Evolutionary conservation across 345 rosid genomes (phyloP), one percentile per base, ranked within the genome.

Genomic region (Nephelium lappaceum): DNA sequence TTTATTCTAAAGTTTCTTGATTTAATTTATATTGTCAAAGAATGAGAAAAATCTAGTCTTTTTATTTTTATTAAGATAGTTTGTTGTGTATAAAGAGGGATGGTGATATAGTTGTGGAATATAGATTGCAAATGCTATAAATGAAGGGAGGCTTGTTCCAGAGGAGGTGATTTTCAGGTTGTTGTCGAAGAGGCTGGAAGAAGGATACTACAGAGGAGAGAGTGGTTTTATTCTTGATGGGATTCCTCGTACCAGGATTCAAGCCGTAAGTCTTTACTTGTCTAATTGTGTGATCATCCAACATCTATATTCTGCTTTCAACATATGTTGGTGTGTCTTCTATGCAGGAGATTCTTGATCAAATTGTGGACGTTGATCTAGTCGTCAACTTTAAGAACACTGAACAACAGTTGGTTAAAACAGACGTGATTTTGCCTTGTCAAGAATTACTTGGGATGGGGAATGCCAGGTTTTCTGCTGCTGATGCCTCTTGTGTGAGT

Each of bases 191-290:
- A 88, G 98, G 86, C 88, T 93, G 69, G 95, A 96, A 76, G 93
- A 96, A 81, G 97, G 95, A 39, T 96, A 89, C 81, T 68, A 43
- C 36, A 87, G 76, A 47, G 99, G 99, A 15, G 98, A 96, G 85
- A 89, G 83, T 18, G 99, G 99, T 67, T 96, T 96, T 87, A 91
- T 96, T 82, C 90, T 96, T 42, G 98, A 96, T 76, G 98, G 99
- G 7, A 86, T 96, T 83, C 99, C 99, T 63, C 93, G 94, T 31
- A 91, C 97, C 19, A 88, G 89, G 77, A 27, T 81, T 53, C 99
- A 96, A 82, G 98, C 98, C 3, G 92, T 93, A 73, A 82, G 93
- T 85, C 65, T 66, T 31, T n/a, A 74, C 12, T 58, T 42, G 5
- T 61, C 19, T 51, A 41, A 21, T 60, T 42, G 69, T 19, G 2